Conservation (phyloP, 1,284 basidiomycete genomes). For the Volvariella surrecta region DNA sequence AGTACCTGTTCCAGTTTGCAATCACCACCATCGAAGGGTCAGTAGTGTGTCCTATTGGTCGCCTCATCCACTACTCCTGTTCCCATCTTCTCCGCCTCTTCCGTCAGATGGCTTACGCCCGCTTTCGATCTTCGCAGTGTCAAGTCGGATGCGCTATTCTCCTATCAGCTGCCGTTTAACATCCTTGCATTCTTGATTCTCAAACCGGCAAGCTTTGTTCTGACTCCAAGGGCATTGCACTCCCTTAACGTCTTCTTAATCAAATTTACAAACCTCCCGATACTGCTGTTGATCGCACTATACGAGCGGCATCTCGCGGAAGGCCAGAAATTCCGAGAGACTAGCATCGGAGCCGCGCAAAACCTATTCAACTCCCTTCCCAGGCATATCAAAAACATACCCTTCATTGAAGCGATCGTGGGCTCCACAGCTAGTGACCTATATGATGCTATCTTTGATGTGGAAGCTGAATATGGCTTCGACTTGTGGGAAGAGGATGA, state of each 20-base stretch:
- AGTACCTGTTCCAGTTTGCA: conserved; percentile 85
- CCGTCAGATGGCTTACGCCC: background rate
- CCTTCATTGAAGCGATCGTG: conserved; percentile 63
- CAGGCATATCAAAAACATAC: conserved; percentile 61
- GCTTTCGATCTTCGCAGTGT: conserved; percentile 37
- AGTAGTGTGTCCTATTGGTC: conserved; percentile 12
- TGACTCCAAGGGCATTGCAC: conserved; percentile 70
- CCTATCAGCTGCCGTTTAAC: conserved; percentile 84
- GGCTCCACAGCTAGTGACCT: conserved; percentile 56
- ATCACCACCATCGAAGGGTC: conserved; percentile 86
- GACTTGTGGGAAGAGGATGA: conserved; percentile 43
- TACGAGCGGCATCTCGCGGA: conserved; percentile 70
- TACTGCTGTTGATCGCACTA: conserved; percentile 66
- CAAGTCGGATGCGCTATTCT: conserved; percentile 85
- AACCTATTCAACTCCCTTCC: conserved; percentile 57
- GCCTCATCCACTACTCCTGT: too few species aligned
- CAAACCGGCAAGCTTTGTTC: conserved; percentile 65
- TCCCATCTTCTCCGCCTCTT: background rate
- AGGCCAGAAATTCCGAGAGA: conserved; percentile 39
- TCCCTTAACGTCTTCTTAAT: conserved; percentile 78
- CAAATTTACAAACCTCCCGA: conserved; percentile 73
- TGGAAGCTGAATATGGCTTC: conserved; percentile 44
- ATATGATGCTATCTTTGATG: conserved; percentile 71
- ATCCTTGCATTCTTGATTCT: conserved; percentile 71
- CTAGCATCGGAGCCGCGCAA: conserved; percentile 42